Evolutionary conservation across 2,329 filamentous ascomycete genomes (phyloP).

Genomic region (Diaporthe humulicola): DNA sequence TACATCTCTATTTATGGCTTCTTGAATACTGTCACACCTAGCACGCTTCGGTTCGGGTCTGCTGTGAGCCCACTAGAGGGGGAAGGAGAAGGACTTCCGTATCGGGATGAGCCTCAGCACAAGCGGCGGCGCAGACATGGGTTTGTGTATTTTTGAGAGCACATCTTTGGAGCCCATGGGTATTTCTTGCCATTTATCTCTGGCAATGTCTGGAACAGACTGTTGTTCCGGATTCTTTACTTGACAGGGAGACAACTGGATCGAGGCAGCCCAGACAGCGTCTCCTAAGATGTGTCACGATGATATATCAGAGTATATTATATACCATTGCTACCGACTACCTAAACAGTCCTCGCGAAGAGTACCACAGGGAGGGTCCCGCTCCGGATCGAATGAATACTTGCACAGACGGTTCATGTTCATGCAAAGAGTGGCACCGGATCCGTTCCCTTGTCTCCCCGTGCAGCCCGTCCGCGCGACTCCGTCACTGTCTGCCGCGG

Average conservation of each 20-base stretch:
- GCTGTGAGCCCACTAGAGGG: not conserved
- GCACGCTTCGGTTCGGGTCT: not conserved
- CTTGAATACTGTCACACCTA: not conserved
- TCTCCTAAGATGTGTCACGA: not conserved
- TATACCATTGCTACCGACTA: not conserved
- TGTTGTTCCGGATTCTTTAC: not conserved
- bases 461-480: not conserved
- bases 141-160: not conserved
- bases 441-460: not conserved
- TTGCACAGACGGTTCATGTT: not conserved
- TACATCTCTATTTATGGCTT: not conserved
- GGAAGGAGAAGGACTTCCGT: not conserved
- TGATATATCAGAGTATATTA: slow-evolving; percentile 1
- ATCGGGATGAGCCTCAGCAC: not conserved
- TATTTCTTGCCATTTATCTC: not conserved
- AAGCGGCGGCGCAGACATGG: not conserved
- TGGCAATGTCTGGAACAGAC: not conserved
- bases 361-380: not conserved
- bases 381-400: not conserved
- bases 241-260: not conserved
- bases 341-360: not conserved
- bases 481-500: slow-evolving; percentile 16
- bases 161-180: not conserved
- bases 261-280: not conserved
- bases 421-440: not conserved